Base-by-base conservation (phyloP, 441 rosid species). In the Gossypium lobatum region DNA sequence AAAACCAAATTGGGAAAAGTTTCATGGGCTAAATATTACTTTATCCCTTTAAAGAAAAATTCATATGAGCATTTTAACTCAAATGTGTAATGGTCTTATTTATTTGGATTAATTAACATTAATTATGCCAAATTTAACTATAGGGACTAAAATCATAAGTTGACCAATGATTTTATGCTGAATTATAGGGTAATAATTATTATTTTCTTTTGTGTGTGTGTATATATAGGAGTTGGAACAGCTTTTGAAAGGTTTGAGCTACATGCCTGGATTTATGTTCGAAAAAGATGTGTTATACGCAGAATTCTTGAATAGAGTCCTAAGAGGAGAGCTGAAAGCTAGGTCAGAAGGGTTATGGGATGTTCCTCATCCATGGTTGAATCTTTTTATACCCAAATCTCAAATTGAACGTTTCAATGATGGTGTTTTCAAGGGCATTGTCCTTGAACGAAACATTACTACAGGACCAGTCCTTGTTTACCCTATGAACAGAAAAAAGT, bases 311-410 rank as follows among this genome's bases (percentile, higher is more conserved):
- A 78, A 91, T 77, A 87, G 98, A 84, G 98, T 93, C 6, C 85
- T 88, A 71, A 74, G 78, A 53, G 96, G 86, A 77, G 98, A 95
- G 80, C 67, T 75, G 26, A 81, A 89, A 37, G 96, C 93, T 18
- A 83, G 79, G 45, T 75, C 89, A 3, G 80, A 80, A 75, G 94
- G 96, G 62, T 70, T 89, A 8, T 94, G 98, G 98, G 92, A 95
- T 37, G 98, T 93, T 83, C 97, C 99, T 70, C 99, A 95, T 84
- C 99, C 99, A 37, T 95, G 98, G 98, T 79, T 95, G 54, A 95
- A 95, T 69, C 80, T 95, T 0, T 95, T 95, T 42, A 74, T 95
- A 18, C 97, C 99, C 0, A 82, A 78, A 81, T 95, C 99, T 65
- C 81, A 79, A 3, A 86, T 95, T 16, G 21, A 21, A 1, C 84